A percentile compares a stretch with the other conserved stretches of the same genome.
phyloP scores from a whole-genome alignment of 75 land plant species.

The Pseudotsuga menziesii region DNA sequence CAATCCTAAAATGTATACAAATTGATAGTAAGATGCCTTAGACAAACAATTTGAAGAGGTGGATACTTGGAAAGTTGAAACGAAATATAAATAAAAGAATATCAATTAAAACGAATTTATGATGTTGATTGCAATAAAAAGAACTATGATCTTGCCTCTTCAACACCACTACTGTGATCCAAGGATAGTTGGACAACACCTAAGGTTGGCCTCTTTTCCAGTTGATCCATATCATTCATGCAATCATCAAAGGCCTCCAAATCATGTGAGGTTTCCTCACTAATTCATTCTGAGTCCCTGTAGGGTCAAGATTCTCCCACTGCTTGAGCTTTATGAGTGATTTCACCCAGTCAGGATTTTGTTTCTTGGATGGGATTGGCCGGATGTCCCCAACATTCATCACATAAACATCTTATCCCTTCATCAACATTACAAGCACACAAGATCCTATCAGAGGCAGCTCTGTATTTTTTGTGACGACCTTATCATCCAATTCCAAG shows the following conservation, averaged over 20 bases:
- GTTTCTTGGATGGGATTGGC: conserved; percentile 63
- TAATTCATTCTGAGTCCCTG: conserved; percentile 49
- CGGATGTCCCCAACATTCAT: conserved; percentile 95
- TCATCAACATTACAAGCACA: conserved; percentile 95
- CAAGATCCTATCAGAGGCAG: conserved; percentile 91
- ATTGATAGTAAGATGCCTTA: neutral
- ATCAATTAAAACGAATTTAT: neutral
- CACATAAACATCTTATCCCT: conserved; percentile 89
- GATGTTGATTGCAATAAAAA: neutral
- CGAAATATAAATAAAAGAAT: neutral
- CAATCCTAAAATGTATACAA: neutral
- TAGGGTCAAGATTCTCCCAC: too few relatives aligned
- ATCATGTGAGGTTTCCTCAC: conserved; percentile 45
- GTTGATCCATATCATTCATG: conserved; percentile 10
- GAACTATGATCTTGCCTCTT: conserved; percentile 48
- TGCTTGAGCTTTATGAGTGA: conserved; percentile 15
- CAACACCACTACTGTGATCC: conserved; percentile 50
- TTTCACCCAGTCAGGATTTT: conserved; percentile 31
- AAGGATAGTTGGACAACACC: conserved; percentile 73
- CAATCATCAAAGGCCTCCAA: neutral
- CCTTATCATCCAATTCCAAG: conserved; percentile 70
- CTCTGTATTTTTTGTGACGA: conserved; percentile 69
- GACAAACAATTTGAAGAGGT: neutral
- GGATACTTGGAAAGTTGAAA: neutral
- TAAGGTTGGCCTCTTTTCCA: conserved; percentile 22